These are phyloP conservation scores for Cercis canadensis DNA, from an alignment of 306 rosid species.

Conservation along the genomic window DNA sequence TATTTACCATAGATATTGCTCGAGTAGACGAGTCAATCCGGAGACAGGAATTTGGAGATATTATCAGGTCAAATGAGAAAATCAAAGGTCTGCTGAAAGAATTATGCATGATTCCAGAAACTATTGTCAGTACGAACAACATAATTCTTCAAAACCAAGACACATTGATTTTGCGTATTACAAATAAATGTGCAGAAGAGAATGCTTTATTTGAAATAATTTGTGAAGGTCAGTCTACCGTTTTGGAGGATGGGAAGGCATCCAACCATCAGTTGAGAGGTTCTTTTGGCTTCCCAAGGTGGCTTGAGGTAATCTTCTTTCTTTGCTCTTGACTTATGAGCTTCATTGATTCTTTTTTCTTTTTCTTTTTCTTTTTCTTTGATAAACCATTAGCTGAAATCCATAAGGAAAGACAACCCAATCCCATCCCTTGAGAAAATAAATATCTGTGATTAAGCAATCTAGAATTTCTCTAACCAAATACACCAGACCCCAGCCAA, in stretches of 20 bases:
- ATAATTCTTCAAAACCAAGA: conserved; percentile 93
- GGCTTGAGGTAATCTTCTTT: conserved; percentile 87
- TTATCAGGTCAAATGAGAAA: conserved; percentile 71
- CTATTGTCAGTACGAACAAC: conserved; percentile 90
- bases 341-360: not conserved
- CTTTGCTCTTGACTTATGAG: conserved; percentile 21
- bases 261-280: conserved; percentile 68
- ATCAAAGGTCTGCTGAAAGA: conserved; percentile 60
- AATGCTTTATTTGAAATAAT: conserved; percentile 74
- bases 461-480: no score
- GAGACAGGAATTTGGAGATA: conserved; percentile 89
- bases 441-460: no score
- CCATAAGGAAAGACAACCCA: no score
- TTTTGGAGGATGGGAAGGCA: conserved; percentile 58
- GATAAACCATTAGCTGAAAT: no score
- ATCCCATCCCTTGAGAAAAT: no score
- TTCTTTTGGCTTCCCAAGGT: conserved; percentile 88
- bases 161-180: conserved; percentile 81
- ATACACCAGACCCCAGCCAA: no score
- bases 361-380: no score
- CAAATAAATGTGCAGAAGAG: conserved; percentile 69
- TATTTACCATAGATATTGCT: conserved; percentile 80
- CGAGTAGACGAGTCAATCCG: conserved; percentile 90
- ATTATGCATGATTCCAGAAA: conserved; percentile 81
- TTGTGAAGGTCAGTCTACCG: conserved; percentile 78